Base-by-base conservation (phyloP, 257 asterid species). In the Fraxinus excelsior region DNA sequence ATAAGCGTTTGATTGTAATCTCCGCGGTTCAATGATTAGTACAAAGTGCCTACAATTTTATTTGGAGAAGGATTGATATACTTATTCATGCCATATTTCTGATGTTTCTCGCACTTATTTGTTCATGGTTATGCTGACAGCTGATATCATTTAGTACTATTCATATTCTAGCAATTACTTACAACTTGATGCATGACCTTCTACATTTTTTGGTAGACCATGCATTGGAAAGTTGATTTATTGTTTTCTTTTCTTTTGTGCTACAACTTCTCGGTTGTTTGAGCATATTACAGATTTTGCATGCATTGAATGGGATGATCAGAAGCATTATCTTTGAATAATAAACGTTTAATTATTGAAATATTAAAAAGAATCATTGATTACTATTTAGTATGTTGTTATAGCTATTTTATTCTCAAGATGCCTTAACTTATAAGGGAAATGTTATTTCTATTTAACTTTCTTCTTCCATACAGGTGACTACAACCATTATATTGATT, bases 401-500 rank as follows among this genome's bases (percentile, higher is more conserved):
- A 13, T 58, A 21, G 31, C 66, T 58, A 8, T 58, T 21, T 58
- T 58, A 58, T 58, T n/a, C 66, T n/a, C 23, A 21, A 42, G 18
- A 58, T 19, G 29, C 31, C 66, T 21, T 7, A 14, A 25, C 62
- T 19, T 18, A 4, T 19, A 51, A 42, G 5, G 51, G 51, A 42
- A 42, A 42, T 42, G 1, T 2, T 12, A 42, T 2, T 6, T 35
- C 18, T 12, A 42, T 42, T 38, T 32, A 13, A 51, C 72, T 68
- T 67, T 40, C 51, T 62, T 46, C 25, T 70, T 35, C 31, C 19
- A 1, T 28, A 5, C 83, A 90, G 93, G 85, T 90, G 68, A 91
- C 96, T 6, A 91, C 96, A 29, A 91, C 94, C 34, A 89, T 91
- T n/a, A n/a, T n/a, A n/a, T n/a, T 29, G 94, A 91, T 66, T 91